These are phyloP conservation scores for Spathaspora passalidarum DNA, from an alignment of 805 yeast species.

Conservation along the genomic window DNA sequence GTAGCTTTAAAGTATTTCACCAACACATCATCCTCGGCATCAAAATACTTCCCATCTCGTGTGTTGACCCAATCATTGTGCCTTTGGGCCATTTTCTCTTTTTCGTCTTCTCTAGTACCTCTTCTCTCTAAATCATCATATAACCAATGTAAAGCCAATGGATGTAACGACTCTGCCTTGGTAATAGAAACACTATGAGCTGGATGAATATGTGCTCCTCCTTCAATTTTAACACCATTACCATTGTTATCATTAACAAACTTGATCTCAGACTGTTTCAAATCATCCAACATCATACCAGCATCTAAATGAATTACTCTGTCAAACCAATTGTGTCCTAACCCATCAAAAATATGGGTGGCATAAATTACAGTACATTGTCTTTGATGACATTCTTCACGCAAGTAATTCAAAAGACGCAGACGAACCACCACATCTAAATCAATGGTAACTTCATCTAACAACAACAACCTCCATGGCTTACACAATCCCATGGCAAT, in stretches of 20 bases:
- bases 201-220: slow-evolving; percentile 11
- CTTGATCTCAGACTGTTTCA: slow-evolving; percentile 24
- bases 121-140: slow-evolving; percentile 47
- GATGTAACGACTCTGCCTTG: slow-evolving; percentile 58
- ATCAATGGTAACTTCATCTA: slow-evolving; percentile 97
- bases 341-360: slow-evolving; percentile 95
- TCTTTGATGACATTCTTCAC: slow-evolving; percentile 67
- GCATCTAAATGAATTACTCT: slow-evolving; percentile 71
- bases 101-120: slow-evolving; percentile 52
- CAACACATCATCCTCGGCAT: slow-evolving; percentile 43
- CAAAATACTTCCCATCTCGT: slow-evolving; percentile 38
- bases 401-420: slow-evolving; percentile 66
- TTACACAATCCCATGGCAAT: slow-evolving; percentile 86
- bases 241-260: slow-evolving; percentile 15
- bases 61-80: slow-evolving; percentile 54
- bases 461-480: slow-evolving; percentile 84
- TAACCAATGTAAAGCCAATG: slow-evolving; percentile 71
- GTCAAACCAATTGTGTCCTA: slow-evolving; percentile 82
- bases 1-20: slow-evolving; percentile 52
- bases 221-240: slow-evolving; percentile 14
- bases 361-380: slow-evolving; percentile 83
- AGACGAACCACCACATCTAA: slow-evolving; percentile 89
- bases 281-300: slow-evolving; percentile 50
- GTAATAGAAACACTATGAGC: slow-evolving; percentile 32
- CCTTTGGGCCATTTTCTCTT: slow-evolving; percentile 37